These are phyloP conservation scores for Aspergillus clavatus DNA, from an alignment of 2,329 filamentous ascomycete genomes.

Conservation along the genomic window DNA sequence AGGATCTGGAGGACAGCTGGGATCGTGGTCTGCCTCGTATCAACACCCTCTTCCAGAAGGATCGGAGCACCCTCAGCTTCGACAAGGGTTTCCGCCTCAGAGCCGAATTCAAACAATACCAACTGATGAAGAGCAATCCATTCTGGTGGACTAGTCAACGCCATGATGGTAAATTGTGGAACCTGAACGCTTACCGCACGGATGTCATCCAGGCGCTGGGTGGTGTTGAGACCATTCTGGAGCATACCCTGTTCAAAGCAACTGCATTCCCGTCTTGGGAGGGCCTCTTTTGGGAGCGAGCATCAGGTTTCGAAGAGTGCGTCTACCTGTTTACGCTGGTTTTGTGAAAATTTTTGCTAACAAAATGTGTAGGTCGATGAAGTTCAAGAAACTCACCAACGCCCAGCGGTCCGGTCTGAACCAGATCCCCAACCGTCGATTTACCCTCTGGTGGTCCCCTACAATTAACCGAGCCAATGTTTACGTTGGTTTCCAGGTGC, in stretches of 20 bases:
- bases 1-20: slow-evolving; percentile 97
- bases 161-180: slow-evolving; percentile 97
- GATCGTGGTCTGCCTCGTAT: slow-evolving; percentile 95
- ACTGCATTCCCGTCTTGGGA: slow-evolving; percentile 98
- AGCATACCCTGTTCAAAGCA: slow-evolving; percentile 94
- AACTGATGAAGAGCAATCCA: slow-evolving; percentile 97
- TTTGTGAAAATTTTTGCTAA: slow-evolving; percentile 3
- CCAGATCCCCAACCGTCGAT: slow-evolving; percentile 97
- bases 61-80: slow-evolving; percentile 91
- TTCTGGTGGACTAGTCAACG: slow-evolving; percentile 99
- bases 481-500: slow-evolving; percentile 98
- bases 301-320: slow-evolving; percentile 50
- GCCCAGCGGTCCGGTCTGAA: slow-evolving; percentile 95
- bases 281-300: slow-evolving; percentile 83
- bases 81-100: slow-evolving; percentile 96
- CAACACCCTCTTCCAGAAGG: slow-evolving; percentile 98
- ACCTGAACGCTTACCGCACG: slow-evolving; percentile 88
- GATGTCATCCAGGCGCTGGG: slow-evolving; percentile 95
- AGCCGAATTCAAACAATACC: slow-evolving; percentile 97
- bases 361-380: slow-evolving; percentile 56
- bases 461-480: slow-evolving; percentile 95
- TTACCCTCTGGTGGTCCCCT: slow-evolving; percentile 95
- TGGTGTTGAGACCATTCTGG: slow-evolving; percentile 95
- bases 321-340: too few relatives aligned
- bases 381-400: slow-evolving; percentile 98